These are phyloP conservation scores for Tylopilus sp. DNA, from an alignment of 768 basidiomycete species.

Conservation along the genomic window DNA sequence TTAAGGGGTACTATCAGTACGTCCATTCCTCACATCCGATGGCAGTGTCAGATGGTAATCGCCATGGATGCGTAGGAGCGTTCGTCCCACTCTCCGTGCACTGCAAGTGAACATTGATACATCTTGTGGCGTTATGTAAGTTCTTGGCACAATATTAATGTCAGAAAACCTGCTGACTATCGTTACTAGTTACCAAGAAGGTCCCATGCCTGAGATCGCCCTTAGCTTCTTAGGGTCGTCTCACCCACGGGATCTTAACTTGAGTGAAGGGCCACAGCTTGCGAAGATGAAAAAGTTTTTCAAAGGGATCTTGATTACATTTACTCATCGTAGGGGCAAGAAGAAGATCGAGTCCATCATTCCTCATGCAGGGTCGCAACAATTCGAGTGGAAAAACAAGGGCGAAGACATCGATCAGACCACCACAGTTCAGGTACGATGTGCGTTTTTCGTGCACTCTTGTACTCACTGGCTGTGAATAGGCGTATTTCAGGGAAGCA, in stretches of 20 bases:
- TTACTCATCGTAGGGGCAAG: conserved; percentile 19
- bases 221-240: conserved; percentile 25
- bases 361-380: conserved; percentile 34
- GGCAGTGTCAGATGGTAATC: not conserved
- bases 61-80: conserved; percentile 33
- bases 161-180: not conserved
- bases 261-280: conserved; percentile 26
- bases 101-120: conserved; percentile 49
- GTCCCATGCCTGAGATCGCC: conserved; percentile 28
- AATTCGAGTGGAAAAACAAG: conserved; percentile 38
- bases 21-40: conserved; percentile 8
- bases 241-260: conserved; percentile 30
- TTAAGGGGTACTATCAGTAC: conserved; percentile 51
- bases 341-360: conserved; percentile 40
- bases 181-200: conserved; percentile 26
- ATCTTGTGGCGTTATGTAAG: conserved; percentile 44
- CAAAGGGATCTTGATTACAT: conserved; percentile 34
- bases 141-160: not conserved
- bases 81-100: conserved; percentile 39
- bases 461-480: not conserved
- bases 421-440: conserved; percentile 40
- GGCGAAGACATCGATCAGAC: conserved; percentile 11
- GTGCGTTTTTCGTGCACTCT: not conserved
- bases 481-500: conserved; percentile 42
- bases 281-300: conserved; percentile 38